These are phyloP conservation scores for Fraxinus baroniana DNA, from an alignment of 305 asterid species.

Conservation along the genomic window DNA sequence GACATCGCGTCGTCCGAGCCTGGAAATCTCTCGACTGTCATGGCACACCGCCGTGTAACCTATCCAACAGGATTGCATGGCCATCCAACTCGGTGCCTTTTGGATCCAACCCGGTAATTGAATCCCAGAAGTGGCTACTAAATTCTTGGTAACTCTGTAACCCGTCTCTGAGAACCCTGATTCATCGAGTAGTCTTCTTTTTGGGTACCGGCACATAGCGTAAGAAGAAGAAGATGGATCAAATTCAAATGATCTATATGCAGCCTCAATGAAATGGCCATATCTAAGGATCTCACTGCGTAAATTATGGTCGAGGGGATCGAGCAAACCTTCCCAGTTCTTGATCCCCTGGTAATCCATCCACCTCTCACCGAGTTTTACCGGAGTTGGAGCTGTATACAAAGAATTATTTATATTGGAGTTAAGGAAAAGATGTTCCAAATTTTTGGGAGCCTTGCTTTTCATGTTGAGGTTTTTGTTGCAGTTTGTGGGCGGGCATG, in stretches of 20 bases:
- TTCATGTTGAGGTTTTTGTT: conserved; percentile 15
- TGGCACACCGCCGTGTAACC: conserved; percentile 82
- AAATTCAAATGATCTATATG: conserved; percentile 61
- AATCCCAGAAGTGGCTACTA: conserved; percentile 68
- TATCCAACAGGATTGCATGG: conserved; percentile 72
- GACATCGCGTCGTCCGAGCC: conserved; percentile 84
- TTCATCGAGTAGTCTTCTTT: conserved; percentile 30
- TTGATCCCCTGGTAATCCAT: conserved; percentile 74
- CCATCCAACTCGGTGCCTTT: conserved; percentile 49
- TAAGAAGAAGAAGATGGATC: conserved; percentile 59
- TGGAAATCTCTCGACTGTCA: conserved; percentile 50
- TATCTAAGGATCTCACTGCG: conserved; percentile 75
- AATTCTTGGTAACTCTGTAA: conserved; percentile 51
- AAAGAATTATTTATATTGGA: neutral
- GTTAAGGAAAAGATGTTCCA: neutral
- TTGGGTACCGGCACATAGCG: conserved; percentile 48
- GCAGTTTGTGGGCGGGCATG: conserved; percentile 7
- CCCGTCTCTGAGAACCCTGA: conserved; percentile 55
- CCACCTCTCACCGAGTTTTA: conserved; percentile 50
- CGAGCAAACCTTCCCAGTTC: conserved; percentile 92
- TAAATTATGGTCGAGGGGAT: conserved; percentile 71
- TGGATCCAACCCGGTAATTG: conserved; percentile 66
- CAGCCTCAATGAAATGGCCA: conserved; percentile 74
- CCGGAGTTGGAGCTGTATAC: neutral
- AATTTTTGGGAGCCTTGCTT: conserved; percentile 10